Evolutionary conservation across 257 asterid genomes (phyloP).

Genomic region (Coffea canephora): DNA sequence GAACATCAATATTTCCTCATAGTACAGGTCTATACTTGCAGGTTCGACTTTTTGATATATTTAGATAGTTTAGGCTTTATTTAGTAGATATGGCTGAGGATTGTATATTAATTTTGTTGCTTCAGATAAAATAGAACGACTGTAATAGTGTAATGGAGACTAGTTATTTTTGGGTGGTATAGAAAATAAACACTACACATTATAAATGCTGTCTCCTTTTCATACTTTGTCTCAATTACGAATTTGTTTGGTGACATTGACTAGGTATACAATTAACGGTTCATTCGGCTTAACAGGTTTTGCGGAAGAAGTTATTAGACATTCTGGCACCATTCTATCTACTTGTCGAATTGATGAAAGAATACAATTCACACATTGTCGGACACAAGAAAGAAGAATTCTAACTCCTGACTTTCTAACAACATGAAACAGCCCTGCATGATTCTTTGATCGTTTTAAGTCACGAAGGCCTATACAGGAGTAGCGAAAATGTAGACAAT

Average conservation of each 20-base stretch:
- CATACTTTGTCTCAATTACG: background rate
- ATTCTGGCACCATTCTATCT: background rate
- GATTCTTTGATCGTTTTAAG: background rate
- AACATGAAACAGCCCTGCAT: background rate
- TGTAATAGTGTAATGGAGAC: slow-evolving; percentile 47
- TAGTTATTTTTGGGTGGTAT: slow-evolving; percentile 50
- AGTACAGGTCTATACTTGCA: slow-evolving; percentile 52
- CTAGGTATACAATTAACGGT: background rate
- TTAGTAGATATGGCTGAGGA: slow-evolving; percentile 52
- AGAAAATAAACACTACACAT: slow-evolving; percentile 31
- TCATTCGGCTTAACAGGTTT: background rate
- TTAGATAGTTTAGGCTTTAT: slow-evolving; percentile 45
- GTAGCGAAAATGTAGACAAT: background rate
- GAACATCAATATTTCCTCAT: slow-evolving; percentile 33
- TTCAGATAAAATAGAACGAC: slow-evolving; percentile 63
- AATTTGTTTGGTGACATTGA: background rate
- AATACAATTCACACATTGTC: background rate
- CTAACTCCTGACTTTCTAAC: background rate
- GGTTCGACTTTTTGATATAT: slow-evolving; percentile 50
- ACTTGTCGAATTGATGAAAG: background rate
- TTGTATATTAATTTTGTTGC: slow-evolving; percentile 86
- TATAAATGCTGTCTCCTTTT: slow-evolving; percentile 1
- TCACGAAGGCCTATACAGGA: background rate
- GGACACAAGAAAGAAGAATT: background rate
- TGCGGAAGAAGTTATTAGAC: too few species aligned